Evolutionary conservation across 768 basidiomycete genomes (phyloP).

Genomic region (Gautieria morchelliformis): DNA sequence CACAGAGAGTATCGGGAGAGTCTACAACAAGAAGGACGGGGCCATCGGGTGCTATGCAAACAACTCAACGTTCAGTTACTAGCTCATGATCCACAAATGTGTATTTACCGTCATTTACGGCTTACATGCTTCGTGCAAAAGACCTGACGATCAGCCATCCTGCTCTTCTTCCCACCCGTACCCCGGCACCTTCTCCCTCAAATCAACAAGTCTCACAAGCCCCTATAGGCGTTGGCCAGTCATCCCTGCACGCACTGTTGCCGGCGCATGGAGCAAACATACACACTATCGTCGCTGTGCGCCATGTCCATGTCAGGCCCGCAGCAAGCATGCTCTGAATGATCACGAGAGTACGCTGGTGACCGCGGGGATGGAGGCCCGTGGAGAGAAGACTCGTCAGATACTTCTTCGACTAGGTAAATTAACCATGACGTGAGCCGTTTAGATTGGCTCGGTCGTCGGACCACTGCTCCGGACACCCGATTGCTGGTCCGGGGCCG

Average conservation of each 20-base stretch:
- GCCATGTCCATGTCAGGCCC: not conserved
- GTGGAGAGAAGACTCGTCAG: too few species aligned
- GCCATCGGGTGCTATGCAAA: conserved; percentile 25
- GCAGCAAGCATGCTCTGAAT: too few species aligned
- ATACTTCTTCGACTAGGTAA: too few species aligned
- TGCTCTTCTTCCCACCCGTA: conserved; percentile 28
- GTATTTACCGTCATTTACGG: not conserved
- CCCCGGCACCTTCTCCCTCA: conserved; percentile 40
- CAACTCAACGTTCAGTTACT: not conserved
- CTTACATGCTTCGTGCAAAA: conserved; percentile 11
- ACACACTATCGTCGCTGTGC: conserved; percentile 16
- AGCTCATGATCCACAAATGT: conserved; percentile 7
- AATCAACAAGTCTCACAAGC: conserved; percentile 34
- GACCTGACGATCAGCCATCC: not conserved
- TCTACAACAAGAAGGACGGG: conserved; percentile 63
- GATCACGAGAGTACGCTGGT: too few species aligned
- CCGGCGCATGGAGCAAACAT: conserved; percentile 47
- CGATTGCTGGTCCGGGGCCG: too few species aligned
- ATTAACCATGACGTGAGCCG: too few species aligned
- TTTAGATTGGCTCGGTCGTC: too few species aligned
- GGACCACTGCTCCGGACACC: too few species aligned
- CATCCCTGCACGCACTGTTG: conserved; percentile 26
- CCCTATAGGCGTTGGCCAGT: conserved; percentile 13
- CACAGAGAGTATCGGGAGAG: conserved; percentile 55
- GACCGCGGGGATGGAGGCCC: not conserved